Conservation (phyloP, 2,329 filamentous ascomycete species). For the Polychaeton citri region DNA sequence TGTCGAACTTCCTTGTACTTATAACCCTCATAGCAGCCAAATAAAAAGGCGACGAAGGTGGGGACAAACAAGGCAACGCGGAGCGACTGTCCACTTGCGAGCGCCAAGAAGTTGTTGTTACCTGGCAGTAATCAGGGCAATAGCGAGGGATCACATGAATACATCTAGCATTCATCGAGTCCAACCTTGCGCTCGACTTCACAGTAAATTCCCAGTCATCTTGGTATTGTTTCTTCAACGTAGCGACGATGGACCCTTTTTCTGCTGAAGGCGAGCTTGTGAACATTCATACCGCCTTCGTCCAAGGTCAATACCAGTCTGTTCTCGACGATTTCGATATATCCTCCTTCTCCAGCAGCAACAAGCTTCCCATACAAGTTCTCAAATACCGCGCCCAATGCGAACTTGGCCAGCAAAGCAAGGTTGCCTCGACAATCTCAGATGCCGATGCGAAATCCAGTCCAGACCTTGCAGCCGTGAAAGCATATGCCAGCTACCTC, state of each 20-base stretch:
- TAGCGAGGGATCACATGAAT: no score
- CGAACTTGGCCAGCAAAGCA: constrained; percentile 63
- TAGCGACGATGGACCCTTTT: constrained; percentile 50
- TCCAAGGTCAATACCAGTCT: constrained; percentile 70
- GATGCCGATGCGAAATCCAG: constrained; percentile 43
- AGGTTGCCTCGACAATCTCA: constrained; percentile 56
- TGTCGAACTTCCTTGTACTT: no score
- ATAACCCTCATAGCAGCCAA: no score
- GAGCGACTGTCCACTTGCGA: no score
- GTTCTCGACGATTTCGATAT: constrained; percentile 71
- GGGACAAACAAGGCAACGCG: no score
- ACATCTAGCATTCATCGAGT: no score
- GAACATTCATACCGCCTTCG: constrained; percentile 54
- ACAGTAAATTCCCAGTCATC: no score
- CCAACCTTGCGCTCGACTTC: no score
- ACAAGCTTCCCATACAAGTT: constrained; percentile 61
- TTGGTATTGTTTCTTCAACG: no score
- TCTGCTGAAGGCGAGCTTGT: constrained; percentile 53
- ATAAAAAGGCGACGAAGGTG: no score
- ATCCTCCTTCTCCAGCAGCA: constrained; percentile 63
- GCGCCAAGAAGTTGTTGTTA: no score
- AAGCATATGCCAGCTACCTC: constrained; percentile 55
- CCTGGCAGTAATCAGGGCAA: no score
- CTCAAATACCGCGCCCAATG: constrained; percentile 72
- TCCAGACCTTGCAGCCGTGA: constrained; percentile 64